A percentile compares a stretch with the other conserved stretches of the same genome.
Conservation (phyloP, 495 filamentous ascomycete species). For the Penicillium dipodomyicola region DNA sequence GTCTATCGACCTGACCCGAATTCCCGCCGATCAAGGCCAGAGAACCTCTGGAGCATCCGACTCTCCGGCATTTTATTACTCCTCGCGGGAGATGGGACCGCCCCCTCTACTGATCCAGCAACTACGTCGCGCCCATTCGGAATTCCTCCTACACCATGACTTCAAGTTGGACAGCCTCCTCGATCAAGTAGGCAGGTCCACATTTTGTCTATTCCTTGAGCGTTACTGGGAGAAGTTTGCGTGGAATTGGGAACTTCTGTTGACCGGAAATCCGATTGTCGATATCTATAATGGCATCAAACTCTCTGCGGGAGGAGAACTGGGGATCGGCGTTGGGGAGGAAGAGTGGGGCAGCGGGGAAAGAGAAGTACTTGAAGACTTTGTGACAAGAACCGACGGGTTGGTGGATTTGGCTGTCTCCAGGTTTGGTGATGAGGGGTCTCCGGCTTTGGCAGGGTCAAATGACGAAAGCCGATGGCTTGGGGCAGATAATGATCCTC, state of each 20-base stretch:
- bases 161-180: constrained; percentile 64
- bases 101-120: constrained; percentile 74
- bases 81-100: constrained; percentile 84
- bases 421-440: constrained; percentile 65
- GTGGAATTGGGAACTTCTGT: constrained; percentile 80
- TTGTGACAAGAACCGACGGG: constrained; percentile 61
- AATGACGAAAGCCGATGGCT: constrained; percentile 53
- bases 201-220: constrained; percentile 63
- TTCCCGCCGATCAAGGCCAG: constrained; percentile 31
- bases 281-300: constrained; percentile 82
- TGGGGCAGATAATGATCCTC: constrained; percentile 59
- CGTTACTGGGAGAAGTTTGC: constrained; percentile 83
- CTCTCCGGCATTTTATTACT: constrained; percentile 61
- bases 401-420: constrained; percentile 83
- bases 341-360: constrained; percentile 92
- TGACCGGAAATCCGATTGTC: constrained; percentile 82
- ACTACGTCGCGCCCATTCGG: constrained; percentile 73
- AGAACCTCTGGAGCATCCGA: constrained; percentile 23
- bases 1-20: constrained; percentile 73
- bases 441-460: constrained; percentile 7
- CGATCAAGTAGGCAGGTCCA: constrained; percentile 54
- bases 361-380: constrained; percentile 83
- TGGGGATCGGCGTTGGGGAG: constrained; percentile 90
- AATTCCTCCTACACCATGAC: constrained; percentile 86
- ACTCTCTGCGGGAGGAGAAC: constrained; percentile 84